Evolutionary conservation across 106 monocot genomes (phyloP).

Genomic region (Dendrobium officinale): DNA sequence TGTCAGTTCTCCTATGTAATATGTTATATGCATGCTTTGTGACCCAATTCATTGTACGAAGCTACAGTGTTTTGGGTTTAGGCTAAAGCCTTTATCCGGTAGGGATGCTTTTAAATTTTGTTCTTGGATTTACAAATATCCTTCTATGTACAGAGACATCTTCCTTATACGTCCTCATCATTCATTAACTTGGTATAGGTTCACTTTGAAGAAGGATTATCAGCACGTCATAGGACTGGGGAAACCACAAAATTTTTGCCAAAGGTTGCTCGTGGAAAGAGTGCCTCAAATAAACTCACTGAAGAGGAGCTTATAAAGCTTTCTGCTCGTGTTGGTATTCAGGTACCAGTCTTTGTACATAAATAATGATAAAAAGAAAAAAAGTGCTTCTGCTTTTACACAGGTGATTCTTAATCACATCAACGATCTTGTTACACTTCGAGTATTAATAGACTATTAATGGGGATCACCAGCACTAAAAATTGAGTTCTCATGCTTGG

Average conservation of each 20-base stretch:
- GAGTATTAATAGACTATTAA: not conserved
- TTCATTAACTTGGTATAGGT: slow-evolving; percentile 28
- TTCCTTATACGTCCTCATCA: not conserved
- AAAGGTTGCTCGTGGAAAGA: slow-evolving; percentile 63
- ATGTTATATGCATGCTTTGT: not conserved
- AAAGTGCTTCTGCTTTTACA: not conserved
- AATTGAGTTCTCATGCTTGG: not conserved
- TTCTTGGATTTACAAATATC: not conserved
- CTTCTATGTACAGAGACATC: not conserved
- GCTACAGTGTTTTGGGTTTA: not conserved
- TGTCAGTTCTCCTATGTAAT: not conserved
- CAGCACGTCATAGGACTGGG: slow-evolving; percentile 37
- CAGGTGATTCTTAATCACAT: not conserved
- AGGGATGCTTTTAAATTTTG: not conserved
- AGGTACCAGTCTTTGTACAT: slow-evolving; percentile 26
- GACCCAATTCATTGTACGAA: not conserved
- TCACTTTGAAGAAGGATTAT: slow-evolving; percentile 91
- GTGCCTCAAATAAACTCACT: slow-evolving; percentile 64
- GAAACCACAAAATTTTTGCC: slow-evolving; percentile 54
- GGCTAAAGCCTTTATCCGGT: not conserved
- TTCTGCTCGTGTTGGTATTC: slow-evolving; percentile 53
- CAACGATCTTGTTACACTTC: not conserved
- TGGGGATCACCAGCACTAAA: not conserved
- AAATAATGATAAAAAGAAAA: not conserved
- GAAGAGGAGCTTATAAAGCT: slow-evolving; percentile 79